phyloP scores from a whole-genome alignment of 163 green algal genomes.

The Smithsoniella earleae region DNA sequence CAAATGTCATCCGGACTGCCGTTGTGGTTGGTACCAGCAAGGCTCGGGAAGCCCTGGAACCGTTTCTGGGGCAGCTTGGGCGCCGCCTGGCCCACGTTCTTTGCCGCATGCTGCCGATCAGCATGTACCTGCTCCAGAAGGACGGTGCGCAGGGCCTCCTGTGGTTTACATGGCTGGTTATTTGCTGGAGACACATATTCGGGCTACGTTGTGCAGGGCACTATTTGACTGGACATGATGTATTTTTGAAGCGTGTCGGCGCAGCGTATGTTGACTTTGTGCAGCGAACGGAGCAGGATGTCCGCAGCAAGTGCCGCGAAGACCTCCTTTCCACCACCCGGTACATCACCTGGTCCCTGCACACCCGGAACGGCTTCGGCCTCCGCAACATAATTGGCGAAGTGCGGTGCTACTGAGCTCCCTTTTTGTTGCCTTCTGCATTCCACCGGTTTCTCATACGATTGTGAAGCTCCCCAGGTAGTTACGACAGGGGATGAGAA shows the following conservation, averaged over 20 bases:
- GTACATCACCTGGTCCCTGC: constrained; percentile 88
- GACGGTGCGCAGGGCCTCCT: constrained; percentile 27
- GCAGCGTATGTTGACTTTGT: constrained; percentile 18
- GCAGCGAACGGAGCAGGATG: constrained; percentile 35
- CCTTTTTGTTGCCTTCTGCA: too few species aligned
- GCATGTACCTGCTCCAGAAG: constrained; percentile 56
- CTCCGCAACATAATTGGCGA: constrained; percentile 23
- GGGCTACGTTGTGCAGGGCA: constrained; percentile 40
- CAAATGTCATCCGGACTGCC: constrained; percentile 90
- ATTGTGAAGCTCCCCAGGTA: not conserved
- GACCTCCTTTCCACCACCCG: constrained; percentile 79
- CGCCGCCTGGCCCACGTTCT: constrained; percentile 84
- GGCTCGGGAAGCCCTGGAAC: constrained; percentile 79
- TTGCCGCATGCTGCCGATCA: constrained; percentile 78
- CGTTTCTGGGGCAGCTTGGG: constrained; percentile 72
- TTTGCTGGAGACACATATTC: too few species aligned
- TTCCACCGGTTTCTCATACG: too few species aligned
- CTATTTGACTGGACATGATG: constrained; percentile 74
- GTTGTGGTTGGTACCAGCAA: constrained; percentile 84
- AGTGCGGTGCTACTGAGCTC: not conserved
- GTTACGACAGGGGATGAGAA: constrained; percentile 27
- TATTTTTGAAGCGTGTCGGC: constrained; percentile 77
- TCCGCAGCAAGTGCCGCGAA: constrained; percentile 69
- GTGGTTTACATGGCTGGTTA: too few species aligned
- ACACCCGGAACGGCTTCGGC: constrained; percentile 48